Evolutionary conservation across 2,329 filamentous ascomycete genomes (phyloP).

Genomic region (Aspergillus transmontanensis): DNA sequence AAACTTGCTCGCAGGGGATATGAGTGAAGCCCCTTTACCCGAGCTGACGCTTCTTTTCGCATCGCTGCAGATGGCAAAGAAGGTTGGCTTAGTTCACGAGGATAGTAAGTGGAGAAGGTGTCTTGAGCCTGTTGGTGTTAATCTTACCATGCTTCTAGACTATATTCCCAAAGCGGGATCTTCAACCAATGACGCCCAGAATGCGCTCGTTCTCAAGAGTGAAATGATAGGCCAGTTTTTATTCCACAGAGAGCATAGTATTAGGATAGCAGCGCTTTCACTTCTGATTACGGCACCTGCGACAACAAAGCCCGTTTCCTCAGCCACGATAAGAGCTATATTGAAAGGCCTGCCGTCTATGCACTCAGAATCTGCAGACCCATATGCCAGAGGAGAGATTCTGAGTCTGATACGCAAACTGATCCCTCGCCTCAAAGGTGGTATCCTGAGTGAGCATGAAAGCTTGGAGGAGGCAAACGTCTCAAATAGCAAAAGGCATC

Average conservation of each 20-base stretch:
- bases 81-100: constrained; percentile 69
- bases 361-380: constrained; percentile 77
- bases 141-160: constrained; percentile 23
- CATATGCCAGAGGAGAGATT: constrained; percentile 81
- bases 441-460: constrained; percentile 50
- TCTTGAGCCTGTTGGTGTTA: constrained; percentile 9
- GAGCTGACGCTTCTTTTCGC: constrained; percentile 65
- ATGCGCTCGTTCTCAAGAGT: constrained; percentile 37
- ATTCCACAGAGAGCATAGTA: constrained; percentile 58
- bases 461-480: constrained; percentile 26
- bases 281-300: constrained; percentile 76
- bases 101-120: constrained; percentile 51
- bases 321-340: constrained; percentile 63
- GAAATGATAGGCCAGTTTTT: constrained; percentile 41
- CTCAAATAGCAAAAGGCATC: constrained; percentile 17
- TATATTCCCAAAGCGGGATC: constrained; percentile 25
- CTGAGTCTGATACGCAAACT: constrained; percentile 74
- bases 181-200: constrained; percentile 14
- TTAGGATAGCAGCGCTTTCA: constrained; percentile 79
- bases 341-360: constrained; percentile 68
- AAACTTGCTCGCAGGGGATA: constrained; percentile 50
- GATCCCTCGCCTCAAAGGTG: constrained; percentile 72
- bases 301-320: constrained; percentile 71
- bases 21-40: constrained; percentile 51
- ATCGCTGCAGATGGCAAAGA: constrained; percentile 71